Conservation (phyloP, 1,284 basidiomycete species). For the Tetrapyrgos nigripes region DNA sequence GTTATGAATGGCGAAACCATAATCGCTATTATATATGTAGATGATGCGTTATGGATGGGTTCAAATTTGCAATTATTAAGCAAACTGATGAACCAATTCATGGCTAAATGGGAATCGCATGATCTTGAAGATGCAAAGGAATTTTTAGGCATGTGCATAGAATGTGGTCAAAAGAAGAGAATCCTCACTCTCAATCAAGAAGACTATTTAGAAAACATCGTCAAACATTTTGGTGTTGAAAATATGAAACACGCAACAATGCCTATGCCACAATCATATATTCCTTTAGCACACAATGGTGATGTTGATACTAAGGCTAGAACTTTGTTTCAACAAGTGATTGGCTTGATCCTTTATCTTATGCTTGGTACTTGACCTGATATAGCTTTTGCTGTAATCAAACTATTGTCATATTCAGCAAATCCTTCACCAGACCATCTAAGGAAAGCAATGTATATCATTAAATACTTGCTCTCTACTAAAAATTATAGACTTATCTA, state of each 20-base stretch:
- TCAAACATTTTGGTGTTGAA: conserved; percentile 6
- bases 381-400: too few relatives aligned
- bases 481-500: conserved; percentile 26
- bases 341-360: too few relatives aligned
- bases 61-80: conserved; percentile 4
- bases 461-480: conserved; percentile 30
- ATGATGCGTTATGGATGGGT: conserved; percentile 26
- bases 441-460: conserved; percentile 22
- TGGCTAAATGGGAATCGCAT: conserved; percentile 29
- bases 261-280: conserved; percentile 13
- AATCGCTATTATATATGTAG: conserved; percentile 27
- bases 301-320: conserved; percentile 6
- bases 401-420: too few relatives aligned
- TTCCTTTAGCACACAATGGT: conserved; percentile 1
- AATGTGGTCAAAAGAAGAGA: not conserved
- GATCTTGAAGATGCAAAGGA: conserved; percentile 27
- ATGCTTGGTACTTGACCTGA: not conserved
- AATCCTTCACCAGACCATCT: too few relatives aligned
- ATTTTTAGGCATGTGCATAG: conserved; percentile 30
- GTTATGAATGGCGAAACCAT: conserved; percentile 16
- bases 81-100: conserved; percentile 23
- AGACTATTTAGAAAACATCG: conserved; percentile 13
- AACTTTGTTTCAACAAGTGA: too few relatives aligned
- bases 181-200: conserved; percentile 9
- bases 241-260: conserved; percentile 9